Evolutionary conservation across 2,329 filamentous ascomycete species (phyloP).

Genomic region (Ophiostoma himal-ulmi): DNA sequence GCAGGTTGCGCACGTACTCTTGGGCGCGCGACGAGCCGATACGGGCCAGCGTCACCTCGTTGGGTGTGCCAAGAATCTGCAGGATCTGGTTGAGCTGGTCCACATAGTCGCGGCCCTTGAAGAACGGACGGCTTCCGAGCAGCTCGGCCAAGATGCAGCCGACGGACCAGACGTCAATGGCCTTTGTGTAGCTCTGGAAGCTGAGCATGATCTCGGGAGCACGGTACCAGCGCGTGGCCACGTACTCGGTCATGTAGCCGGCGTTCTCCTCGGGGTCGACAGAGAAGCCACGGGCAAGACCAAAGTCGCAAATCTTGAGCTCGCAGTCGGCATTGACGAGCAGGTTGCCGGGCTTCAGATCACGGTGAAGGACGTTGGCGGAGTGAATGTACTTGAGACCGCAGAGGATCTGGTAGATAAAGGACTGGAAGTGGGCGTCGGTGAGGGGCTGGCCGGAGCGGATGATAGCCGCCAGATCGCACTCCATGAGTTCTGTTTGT

Average conservation of each 20-base stretch:
- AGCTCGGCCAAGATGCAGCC: conserved; percentile 96
- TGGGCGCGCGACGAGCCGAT: conserved; percentile 94
- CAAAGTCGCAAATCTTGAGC: conserved; percentile 98
- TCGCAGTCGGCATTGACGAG: conserved; percentile 98
- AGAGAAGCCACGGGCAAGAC: conserved; percentile 91
- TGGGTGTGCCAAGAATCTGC: conserved; percentile 93
- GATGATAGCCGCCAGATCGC: conserved; percentile 95
- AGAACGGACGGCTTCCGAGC: conserved; percentile 92
- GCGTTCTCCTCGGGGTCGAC: conserved; percentile 97
- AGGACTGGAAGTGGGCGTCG: conserved; percentile 98
- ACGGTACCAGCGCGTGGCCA: conserved; percentile 90
- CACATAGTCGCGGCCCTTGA: conserved; percentile 98
- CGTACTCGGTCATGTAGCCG: conserved; percentile 99
- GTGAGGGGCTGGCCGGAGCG: conserved; percentile 94
- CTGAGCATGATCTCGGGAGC: conserved; percentile 99
- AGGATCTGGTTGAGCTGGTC: conserved; percentile 99
- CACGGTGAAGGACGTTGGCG: conserved; percentile 92
- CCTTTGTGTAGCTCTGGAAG: conserved; percentile 99
- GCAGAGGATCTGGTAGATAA: conserved; percentile 99
- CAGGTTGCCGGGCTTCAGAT: conserved; percentile 93
- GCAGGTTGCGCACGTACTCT: conserved; percentile 95
- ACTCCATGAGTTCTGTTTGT: conserved; percentile 91
- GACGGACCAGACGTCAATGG: conserved; percentile 98
- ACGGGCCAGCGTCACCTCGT: conserved; percentile 85
- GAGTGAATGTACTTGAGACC: conserved; percentile 99